phyloP scores from a whole-genome alignment of 176 grass and related monocot genomes.

The Phragmites australis region DNA sequence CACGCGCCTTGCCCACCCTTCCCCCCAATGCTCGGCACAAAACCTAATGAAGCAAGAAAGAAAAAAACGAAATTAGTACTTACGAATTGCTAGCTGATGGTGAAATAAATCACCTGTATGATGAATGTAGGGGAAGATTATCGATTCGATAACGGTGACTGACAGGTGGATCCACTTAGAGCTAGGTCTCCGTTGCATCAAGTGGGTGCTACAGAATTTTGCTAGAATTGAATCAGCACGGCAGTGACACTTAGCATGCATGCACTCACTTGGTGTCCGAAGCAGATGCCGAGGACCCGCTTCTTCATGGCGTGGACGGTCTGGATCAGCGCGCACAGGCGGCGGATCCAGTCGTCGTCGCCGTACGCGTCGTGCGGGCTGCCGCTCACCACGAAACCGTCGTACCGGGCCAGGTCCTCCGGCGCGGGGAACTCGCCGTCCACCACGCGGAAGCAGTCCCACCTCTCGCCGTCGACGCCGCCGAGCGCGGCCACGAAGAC shows the following conservation, averaged over 20 bases:
- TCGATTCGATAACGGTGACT: too few relatives aligned
- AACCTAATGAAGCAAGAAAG: too few relatives aligned
- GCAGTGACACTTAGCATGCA: too few relatives aligned
- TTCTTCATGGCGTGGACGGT: slow-evolving; percentile 51
- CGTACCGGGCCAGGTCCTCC: slow-evolving; percentile 45
- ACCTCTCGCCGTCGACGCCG: slow-evolving; percentile 19
- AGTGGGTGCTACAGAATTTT: too few relatives aligned
- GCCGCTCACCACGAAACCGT: slow-evolving; percentile 63
- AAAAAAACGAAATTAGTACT: too few relatives aligned
- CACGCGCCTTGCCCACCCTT: slow-evolving; percentile 2
- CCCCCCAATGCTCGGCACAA: slow-evolving; percentile 62
- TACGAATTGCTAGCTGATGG: too few relatives aligned
- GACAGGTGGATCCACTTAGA: too few relatives aligned
- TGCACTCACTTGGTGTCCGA: slow-evolving; percentile 55
- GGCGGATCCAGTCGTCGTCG: slow-evolving; percentile 56
- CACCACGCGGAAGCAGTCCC: slow-evolving; percentile 53
- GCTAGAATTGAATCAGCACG: too few relatives aligned
- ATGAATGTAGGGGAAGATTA: too few relatives aligned
- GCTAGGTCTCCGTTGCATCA: too few relatives aligned
- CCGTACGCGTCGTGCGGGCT: slow-evolving; percentile 61
- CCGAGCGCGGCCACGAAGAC: slow-evolving; percentile 49
- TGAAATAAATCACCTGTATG: too few relatives aligned
- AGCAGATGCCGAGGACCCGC: slow-evolving; percentile 66
- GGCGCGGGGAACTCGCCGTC: slow-evolving; percentile 54
- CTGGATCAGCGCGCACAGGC: slow-evolving; percentile 51